Base-by-base conservation (phyloP, 2,329 filamentous ascomycete species). In the Nigrospora oryzae region DNA sequence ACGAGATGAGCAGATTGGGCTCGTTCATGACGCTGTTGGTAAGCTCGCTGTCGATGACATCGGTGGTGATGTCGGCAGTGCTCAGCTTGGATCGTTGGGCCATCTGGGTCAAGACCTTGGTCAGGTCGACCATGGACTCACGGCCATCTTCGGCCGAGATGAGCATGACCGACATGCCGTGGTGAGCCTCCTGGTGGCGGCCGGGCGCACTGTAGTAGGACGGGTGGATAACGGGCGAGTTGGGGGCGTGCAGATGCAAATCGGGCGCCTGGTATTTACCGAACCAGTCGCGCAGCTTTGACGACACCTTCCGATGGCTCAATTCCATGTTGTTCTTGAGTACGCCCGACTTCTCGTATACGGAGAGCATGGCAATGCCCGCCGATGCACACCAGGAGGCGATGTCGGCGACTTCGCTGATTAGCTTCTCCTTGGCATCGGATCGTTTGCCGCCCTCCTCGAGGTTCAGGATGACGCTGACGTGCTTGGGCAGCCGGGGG, bases 71-170 rank as follows among this genome's bases (percentile, higher is more conserved):
- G 60, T 98, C 90, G 31, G 80, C 73, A 1, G 87, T 77, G 2
- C 79, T 79, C 13, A 98, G 75, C 65, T 95, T 96, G 47, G 82
- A 82, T 54, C 84, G 82, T 64, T 97, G 93, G 7, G 89, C 86
- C 93, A 98, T 97, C 60, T 95, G 88, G 6, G 91, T 81, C 17
- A 98, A 74, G 1, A 94, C 97, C 59, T 90, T 89, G 36, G 93
- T 98, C 38, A 98, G 76, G 63, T 98, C 93, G 36, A 98, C 90
- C 50, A 98, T 79, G 4, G 91, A 96, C 58, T 95, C 89, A 44
- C 91, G 81, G 40, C 93, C 91, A 56, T 98, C 93, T 45, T 91
- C 85, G 34, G 82, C 80, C 13, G 89, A 95, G 42, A 98, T 79
- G 35, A 98, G 78, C 46, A 95, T 78, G 15, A 97, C 63, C 23